Conservation (phyloP, 75 land plant species). For the Pinus taeda region DNA sequence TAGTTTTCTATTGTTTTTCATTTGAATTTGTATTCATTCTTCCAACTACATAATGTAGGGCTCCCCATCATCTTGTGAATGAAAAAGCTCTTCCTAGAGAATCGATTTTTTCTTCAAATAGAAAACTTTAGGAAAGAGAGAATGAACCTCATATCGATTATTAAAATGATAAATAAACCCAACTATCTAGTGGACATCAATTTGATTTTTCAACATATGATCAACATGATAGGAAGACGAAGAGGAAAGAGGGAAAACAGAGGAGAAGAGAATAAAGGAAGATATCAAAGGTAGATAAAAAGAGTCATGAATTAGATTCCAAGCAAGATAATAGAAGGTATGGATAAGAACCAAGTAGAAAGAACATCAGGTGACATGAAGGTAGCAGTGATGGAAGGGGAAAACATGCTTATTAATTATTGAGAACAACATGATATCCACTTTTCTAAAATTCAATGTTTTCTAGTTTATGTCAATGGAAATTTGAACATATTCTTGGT, state of each 20-base stretch:
- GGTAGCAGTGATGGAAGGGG: background rate
- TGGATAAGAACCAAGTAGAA: conserved; percentile 40
- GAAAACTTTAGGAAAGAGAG: background rate
- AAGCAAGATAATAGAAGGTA: conserved; percentile 31
- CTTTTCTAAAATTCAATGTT: background rate
- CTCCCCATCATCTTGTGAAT: conserved; percentile 15
- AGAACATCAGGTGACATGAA: conserved; percentile 7
- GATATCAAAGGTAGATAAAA: conserved; percentile 28
- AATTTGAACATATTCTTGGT: background rate
- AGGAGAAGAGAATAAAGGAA: conserved; percentile 20
- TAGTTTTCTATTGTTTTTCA: background rate
- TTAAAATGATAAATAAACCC: background rate
- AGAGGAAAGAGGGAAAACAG: conserved; percentile 31
- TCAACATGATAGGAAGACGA: conserved; percentile 23
- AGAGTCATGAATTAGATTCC: conserved; percentile 36
- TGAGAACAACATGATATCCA: background rate
- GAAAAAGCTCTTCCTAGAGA: conserved; percentile 13
- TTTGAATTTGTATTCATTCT: background rate
- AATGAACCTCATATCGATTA: conserved; percentile 8
- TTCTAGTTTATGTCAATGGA: background rate
- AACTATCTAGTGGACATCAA: conserved; percentile 1
- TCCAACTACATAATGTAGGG: conserved; percentile 10
- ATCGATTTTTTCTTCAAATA: background rate
- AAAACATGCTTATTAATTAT: background rate
- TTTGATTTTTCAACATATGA: conserved; percentile 27